Evolutionary conservation across 2,329 filamentous ascomycete species (phyloP).

Genomic region (Verruconis gallopava): DNA sequence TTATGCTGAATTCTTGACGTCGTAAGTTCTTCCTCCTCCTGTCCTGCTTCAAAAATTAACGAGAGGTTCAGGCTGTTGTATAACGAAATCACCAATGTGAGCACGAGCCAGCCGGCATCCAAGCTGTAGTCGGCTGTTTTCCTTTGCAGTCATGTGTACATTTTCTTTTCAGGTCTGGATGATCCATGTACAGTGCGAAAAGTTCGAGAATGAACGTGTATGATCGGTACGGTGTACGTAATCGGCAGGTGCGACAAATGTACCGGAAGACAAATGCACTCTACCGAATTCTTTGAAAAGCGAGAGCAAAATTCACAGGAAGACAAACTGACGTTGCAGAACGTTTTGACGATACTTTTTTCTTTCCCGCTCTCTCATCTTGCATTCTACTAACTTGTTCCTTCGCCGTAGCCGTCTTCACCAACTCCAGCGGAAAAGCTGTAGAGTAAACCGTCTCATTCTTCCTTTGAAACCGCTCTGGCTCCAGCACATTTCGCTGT

Average conservation of each 20-base stretch:
- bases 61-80: constrained; percentile 66
- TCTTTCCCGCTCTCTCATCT: no score
- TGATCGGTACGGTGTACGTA: neutral
- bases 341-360: no score
- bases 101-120: constrained; percentile 43
- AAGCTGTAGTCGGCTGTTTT: constrained; percentile 31
- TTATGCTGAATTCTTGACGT: constrained; percentile 90
- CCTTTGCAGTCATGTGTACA: no score
- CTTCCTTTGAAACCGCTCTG: no score
- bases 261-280: neutral
- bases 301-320: neutral
- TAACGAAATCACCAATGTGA: constrained; percentile 71
- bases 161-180: no score
- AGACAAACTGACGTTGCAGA: no score
- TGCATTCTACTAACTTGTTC: neutral
- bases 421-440: neutral
- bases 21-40: constrained; percentile 39
- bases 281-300: neutral
- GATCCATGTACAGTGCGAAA: no score
- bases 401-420: neutral
- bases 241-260: neutral
- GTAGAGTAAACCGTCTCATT: neutral
- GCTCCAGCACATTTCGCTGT: no score
- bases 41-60: no score
- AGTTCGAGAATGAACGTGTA: no score